Base-by-base conservation (phyloP, 1,139 yeast genomes). In the Blastobotrys aristatus region DNA sequence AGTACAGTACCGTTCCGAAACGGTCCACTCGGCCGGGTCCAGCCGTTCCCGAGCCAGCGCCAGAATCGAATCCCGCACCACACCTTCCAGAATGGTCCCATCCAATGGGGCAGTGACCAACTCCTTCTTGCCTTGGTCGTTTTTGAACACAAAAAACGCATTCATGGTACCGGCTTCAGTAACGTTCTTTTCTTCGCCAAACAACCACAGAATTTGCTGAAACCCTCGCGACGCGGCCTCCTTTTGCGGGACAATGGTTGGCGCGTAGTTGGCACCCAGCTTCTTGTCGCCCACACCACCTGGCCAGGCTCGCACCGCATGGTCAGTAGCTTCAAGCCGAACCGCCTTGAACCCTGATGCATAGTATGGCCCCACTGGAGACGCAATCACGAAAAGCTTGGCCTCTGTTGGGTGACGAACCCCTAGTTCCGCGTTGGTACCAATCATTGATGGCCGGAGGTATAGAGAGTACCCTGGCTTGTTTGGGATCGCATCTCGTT, bases 81-180 rank as follows among this genome's bases (percentile, higher is more conserved):
- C 95, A 71, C 98, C 98, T 67, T 89, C 96, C 61, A 92, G 77
- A 62, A 92, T 92, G 55, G 96, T 90, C 53, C 98, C 98, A 64
- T 92, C 97, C 60, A 90, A 74, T 52, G 98, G 98, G 52, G 97
- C 95, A 52, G 98, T 92, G 40, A 82, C 96, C 58, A 92, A 77
- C 72, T 92, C 98, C 65, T 85, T 84, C 71, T 82, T 85, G 48
- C 96, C 96, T 36, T 82, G 77, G 20, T 70, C 73, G 63, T 82
- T 77, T 68, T 80, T 71, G 73, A 90, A 87, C 13, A 81, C 96
- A 59, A 86, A 82, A 71, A 90, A 92, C 41, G 77, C 90, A 70
- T 92, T 92, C 97, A 92, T 92, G 51, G 97, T 89, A 57, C 98
- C 98, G 51, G 87, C 97, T 72, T 92, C 98, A 54, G 97, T 92